A percentile compares a stretch with the other conserved stretches of the same genome.
Conservation (phyloP, 2,329 filamentous ascomycete species). For the Emmonsiellopsis sp. region DNA sequence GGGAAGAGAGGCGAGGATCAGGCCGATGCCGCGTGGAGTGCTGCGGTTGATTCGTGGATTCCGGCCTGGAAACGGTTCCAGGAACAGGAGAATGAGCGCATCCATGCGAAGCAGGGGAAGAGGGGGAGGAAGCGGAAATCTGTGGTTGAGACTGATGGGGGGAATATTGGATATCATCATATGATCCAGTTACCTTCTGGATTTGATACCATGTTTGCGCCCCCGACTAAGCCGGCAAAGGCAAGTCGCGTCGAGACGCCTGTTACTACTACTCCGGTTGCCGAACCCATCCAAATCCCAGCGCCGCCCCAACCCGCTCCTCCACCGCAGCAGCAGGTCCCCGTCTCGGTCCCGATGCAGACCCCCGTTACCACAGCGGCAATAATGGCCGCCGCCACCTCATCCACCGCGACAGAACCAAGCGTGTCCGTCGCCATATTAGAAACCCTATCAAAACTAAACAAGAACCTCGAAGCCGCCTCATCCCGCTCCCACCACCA, state of each 20-base stretch:
- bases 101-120: conserved; percentile 27
- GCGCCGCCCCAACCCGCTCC: neutral
- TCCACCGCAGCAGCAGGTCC: neutral
- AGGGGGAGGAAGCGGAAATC: conserved; percentile 19
- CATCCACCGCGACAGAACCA: conserved; percentile 11
- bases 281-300: neutral
- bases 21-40: conserved; percentile 30
- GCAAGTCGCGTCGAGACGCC: neutral
- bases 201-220: conserved; percentile 29
- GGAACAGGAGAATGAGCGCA: conserved; percentile 26
- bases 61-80: conserved; percentile 32
- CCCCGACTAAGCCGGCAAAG: conserved; percentile 4
- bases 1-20: conserved; percentile 21
- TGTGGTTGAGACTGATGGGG: conserved; percentile 3
- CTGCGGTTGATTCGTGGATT: conserved; percentile 31
- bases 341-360: conserved; percentile 2
- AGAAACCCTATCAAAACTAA: conserved; percentile 28
- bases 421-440: conserved; percentile 25
- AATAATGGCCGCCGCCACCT: conserved; percentile 1
- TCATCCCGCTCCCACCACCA: conserved; percentile 14
- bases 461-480: conserved; percentile 26
- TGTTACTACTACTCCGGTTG: neutral
- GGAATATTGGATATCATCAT: neutral
- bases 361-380: conserved; percentile 6
- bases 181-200: conserved; percentile 26